Evolutionary conservation across 495 filamentous ascomycete genomes (phyloP), one percentile per base, ranked within the genome.

Genomic region (Eremomyces bilateralis): DNA sequence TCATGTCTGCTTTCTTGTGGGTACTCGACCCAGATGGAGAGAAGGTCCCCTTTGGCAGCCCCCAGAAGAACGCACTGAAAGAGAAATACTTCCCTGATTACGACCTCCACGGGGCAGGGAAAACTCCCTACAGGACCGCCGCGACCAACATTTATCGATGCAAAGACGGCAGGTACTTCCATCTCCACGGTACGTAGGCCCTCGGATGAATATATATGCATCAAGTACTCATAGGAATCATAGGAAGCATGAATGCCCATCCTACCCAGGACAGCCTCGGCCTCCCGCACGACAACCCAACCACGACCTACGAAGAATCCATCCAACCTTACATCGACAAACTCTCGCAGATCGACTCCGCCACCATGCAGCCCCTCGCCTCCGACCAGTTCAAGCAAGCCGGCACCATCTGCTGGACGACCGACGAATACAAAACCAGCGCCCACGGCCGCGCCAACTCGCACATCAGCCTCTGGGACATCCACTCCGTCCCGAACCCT

Each of bases 121-220:
- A 16, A 1, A 41, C 31, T 20, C 28, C 40, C 11, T 48, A 63
- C 43, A 35, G 54, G 4, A 21, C 21, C 3, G 30, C 43, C 4
- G 49, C 45, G 13, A 68, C 66, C 0, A 69, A 67, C 39, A 58
- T 68, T 17, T 69, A 71, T 37, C 46, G 50, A 29, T 63, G 59
- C n/a, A 60, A 58, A 28, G 64, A 71, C 31, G 51, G 49, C 1
- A 49, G 59, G 4, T 68, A 46, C 45, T 69, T 62, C 37, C 66
- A 71, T 36, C 20, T 62, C 3, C 66, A 71, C 36, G 52, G 48
- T 15, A 4, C 10, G 36, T 4, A 24, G 12, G 4, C n/a, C 4
- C 13, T 4, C 15, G 18, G 29, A 17, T 13, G 4, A n/a, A 15
- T 8, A 4, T 31, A 31, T 5, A 4, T 4, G n/a, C n/a, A n/a